Evolutionary conservation across 768 basidiomycete species (phyloP), one percentile per base, ranked within the genome.

Genomic region (Sarcodon sp.): DNA sequence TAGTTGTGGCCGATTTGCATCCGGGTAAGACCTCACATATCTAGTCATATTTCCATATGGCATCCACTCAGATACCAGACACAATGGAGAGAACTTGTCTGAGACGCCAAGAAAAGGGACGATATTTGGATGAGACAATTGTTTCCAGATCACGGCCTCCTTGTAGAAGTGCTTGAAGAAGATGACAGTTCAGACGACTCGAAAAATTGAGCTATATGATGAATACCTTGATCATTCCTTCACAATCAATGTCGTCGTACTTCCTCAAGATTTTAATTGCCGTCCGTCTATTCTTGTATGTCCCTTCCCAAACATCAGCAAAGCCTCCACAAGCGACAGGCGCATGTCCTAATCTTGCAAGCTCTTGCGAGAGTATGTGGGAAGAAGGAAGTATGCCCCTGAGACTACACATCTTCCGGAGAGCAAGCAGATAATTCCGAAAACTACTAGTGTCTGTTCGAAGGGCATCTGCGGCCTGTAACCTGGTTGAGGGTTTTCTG

Each of bases 111-210:
- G 48, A 33, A 54, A 56, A 33, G 48, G 41, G 15, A 53, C 35
- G 21, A 57, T 48, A 32, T 53, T 50, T 18, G 49, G 46, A 41
- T 57, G 54, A 13, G 49, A 34, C n/a, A 57, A 46, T 4, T 47
- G 33, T 27, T 53, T 54, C 55, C 55, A 57, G 3, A 54, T 45
- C 39, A 49, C 43, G 8, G 52, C 44, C 34, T 57, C 55, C 15
- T 47, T 21, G 31, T 35, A 49, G 27, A 53, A 49, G 15, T 21
- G 33, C 51, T 53, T 15, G 18, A 9, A n/a, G 11, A 1, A n/a
- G 11, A 1, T 12, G 37, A 47, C 27, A 32, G 31, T 6, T 27
- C 27, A 13, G 21, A 43, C 36, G 12, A 39, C 32, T 18, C 13
- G 33, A 32, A 3, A 21, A 15, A 21, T 37, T 45, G 7, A 31